Base-by-base conservation (phyloP, 23 red algal genomes). In the Pyropia haitanensis region DNA sequence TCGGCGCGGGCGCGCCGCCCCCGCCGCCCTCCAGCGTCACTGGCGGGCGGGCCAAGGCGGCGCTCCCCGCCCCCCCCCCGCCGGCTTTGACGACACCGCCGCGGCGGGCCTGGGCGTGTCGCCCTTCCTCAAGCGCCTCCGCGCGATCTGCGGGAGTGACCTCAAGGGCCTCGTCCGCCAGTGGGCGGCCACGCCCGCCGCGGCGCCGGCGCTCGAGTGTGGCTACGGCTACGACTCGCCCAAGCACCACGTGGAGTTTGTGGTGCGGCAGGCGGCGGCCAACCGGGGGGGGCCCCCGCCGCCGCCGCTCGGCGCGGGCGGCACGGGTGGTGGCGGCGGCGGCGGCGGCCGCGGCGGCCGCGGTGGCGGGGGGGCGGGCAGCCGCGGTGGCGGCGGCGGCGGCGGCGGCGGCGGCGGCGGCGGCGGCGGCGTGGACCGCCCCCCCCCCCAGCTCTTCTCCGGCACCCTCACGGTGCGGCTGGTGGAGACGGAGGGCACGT, bases 141-240 rank as follows among this genome's bases (percentile, higher is more conserved):
- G 77, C 44, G 75, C 65, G 3, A 80, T 80, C 23, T 61, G 59
- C 32, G 75, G 75, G 3, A 80, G 71, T 21, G 75, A 87, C 34
- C 51, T 95, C 29, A 53, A 58, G 29, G 79, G 64, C 23, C 71
- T 95, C 53, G 83, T 95, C 15, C 67, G 82, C 34, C 75, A 65
- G 29, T 95, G 80, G 79, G 77, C 68, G 30, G 65, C 53, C 21
- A 68, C 64, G 58, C 64, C 70, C 34, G 39, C 39, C 5, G 82
- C 71, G 15, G 62, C 88, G 58, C 78, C 83, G 4, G 58, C 72
- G 34, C 31, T 87, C 21, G 59, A 68, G 29, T 78, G 83, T 46
- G 90, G 80, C 0, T 95, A 95, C 65, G 64, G 77, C 8, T 95
- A 95, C 67, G 84, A 87, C 68, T 29, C 90, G 23, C 65, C 74